Conservation (phyloP, 2,329 filamentous ascomycete genomes). For the Monosporascus cannonballus region DNA sequence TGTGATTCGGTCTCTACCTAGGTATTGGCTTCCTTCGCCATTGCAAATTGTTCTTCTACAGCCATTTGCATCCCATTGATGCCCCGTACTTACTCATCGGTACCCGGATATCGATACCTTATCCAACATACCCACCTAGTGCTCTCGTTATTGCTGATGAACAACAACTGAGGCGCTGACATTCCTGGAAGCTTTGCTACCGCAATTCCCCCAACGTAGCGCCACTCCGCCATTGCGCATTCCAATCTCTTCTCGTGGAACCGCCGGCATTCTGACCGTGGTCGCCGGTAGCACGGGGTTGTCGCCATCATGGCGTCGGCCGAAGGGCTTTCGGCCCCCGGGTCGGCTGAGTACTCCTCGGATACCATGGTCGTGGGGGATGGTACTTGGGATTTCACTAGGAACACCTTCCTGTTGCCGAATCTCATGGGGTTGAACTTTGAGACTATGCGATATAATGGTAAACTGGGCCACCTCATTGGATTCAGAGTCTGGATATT, state of each 20-base stretch:
- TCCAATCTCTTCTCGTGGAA: conserved; percentile 6
- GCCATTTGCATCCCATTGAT: conserved; percentile 4
- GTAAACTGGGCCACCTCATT: conserved; percentile 34
- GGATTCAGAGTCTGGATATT: not conserved
- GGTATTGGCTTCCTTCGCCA: conserved; percentile 4
- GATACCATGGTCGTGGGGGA: conserved; percentile 73
- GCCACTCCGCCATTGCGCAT: conserved; percentile 8
- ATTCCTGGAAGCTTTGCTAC: conserved; percentile 8
- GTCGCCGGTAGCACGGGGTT: conserved; percentile 6
- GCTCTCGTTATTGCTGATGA: conserved; percentile 1
- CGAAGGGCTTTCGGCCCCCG: conserved; percentile 59
- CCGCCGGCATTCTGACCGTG: not conserved
- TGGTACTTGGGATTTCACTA: conserved; percentile 74
- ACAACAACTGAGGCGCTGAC: conserved; percentile 1
- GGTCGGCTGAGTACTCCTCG: conserved; percentile 67
- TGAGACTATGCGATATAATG: conserved; percentile 80
- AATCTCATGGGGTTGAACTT: conserved; percentile 73
- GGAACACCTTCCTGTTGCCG: conserved; percentile 72
- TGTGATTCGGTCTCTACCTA: not conserved
- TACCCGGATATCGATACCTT: conserved; percentile 4
- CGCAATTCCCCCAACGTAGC: not conserved
- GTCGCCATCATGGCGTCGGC: conserved; percentile 55
- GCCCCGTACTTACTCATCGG: not conserved
- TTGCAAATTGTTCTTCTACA: not conserved
- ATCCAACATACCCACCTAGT: not conserved